Percentiles rank a stretch among this genome's conserved stretches.
These are phyloP conservation scores for Mycena citricolor DNA, from an alignment of 1,284 basidiomycete species.

Conservation along the genomic window DNA sequence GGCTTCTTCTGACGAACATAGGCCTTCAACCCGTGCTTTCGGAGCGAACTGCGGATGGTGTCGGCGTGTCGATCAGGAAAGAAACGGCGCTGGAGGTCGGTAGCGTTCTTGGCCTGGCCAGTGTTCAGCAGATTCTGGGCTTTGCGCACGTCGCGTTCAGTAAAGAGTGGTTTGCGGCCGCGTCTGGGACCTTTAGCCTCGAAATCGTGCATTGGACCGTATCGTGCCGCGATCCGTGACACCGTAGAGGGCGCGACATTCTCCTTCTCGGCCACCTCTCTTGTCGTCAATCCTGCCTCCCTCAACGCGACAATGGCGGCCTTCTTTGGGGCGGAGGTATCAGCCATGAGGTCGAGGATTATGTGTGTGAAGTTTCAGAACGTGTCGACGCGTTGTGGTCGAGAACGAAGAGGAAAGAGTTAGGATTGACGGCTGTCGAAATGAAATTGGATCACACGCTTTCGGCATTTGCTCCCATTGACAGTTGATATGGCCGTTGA, in stretches of 20 bases:
- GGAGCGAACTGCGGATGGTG: conserved; percentile 5
- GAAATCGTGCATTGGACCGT: conserved; percentile 5
- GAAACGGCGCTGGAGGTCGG: conserved; percentile 1
- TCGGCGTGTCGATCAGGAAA: not conserved
- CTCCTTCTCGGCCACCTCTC: conserved; percentile 9
- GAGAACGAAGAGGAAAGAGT: too few species aligned
- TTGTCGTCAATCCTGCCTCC: conserved; percentile 2
- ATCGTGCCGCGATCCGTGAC: conserved; percentile 1
- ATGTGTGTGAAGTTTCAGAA: too few species aligned
- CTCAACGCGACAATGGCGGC: conserved; percentile 13
- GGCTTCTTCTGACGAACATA: conserved; percentile 8
- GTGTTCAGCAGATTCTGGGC: not conserved
- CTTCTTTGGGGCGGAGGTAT: conserved; percentile 6
- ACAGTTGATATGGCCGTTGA: too few species aligned
- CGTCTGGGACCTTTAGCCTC: conserved; percentile 2
- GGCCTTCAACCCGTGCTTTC: not conserved
- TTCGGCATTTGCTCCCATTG: too few species aligned
- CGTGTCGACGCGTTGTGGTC: too few species aligned
- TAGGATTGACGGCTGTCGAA: too few species aligned
- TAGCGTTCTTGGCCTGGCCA: not conserved
- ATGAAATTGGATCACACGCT: too few species aligned
- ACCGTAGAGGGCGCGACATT: conserved; percentile 9
- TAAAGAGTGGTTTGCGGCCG: not conserved
- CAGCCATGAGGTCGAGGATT: conserved; percentile 2
- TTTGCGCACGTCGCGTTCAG: not conserved